Evolutionary conservation across 2,329 filamentous ascomycete species (phyloP).

Genomic region (Paracamarosporium sp.): DNA sequence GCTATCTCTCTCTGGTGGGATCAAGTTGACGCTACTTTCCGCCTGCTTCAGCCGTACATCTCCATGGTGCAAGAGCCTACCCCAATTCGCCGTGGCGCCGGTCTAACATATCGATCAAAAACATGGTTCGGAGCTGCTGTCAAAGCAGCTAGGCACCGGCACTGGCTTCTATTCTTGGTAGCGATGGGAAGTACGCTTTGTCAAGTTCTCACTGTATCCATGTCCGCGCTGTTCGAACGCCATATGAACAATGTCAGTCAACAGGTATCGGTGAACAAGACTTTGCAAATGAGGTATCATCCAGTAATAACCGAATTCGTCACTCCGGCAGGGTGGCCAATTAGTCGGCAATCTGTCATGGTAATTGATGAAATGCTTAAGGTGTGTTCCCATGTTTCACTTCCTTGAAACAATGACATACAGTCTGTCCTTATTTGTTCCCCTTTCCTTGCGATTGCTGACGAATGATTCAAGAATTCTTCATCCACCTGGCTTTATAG

Average conservation of each 20-base stretch:
- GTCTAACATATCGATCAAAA: slow-evolving; percentile 23
- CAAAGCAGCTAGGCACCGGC: slow-evolving; percentile 18
- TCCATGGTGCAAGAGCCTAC: slow-evolving; percentile 21
- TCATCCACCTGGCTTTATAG: slow-evolving; percentile 17
- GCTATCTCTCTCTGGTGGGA: slow-evolving; percentile 28
- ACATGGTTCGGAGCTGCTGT: slow-evolving; percentile 21
- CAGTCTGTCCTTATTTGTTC: no score
- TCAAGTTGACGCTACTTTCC: slow-evolving; percentile 23
- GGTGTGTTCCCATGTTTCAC: no score
- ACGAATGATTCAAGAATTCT: no score
- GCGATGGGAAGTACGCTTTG: slow-evolving; percentile 18
- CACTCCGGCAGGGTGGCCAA: no score
- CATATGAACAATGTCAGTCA: slow-evolving; percentile 8
- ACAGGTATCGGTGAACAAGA: neutral
- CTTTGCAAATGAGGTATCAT: slow-evolving; percentile 14
- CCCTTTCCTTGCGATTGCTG: no score
- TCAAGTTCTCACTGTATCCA: slow-evolving; percentile 26
- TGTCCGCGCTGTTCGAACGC: slow-evolving; percentile 27
- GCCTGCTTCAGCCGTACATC: slow-evolving; percentile 27
- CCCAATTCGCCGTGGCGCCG: slow-evolving; percentile 16
- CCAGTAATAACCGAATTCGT: slow-evolving; percentile 11
- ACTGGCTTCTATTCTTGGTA: slow-evolving; percentile 21
- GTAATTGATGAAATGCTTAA: neutral
- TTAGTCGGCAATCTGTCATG: neutral
- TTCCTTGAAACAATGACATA: no score